Base-by-base conservation (phyloP, 495 filamentous ascomycete species). In the Patellaria atrata region DNA sequence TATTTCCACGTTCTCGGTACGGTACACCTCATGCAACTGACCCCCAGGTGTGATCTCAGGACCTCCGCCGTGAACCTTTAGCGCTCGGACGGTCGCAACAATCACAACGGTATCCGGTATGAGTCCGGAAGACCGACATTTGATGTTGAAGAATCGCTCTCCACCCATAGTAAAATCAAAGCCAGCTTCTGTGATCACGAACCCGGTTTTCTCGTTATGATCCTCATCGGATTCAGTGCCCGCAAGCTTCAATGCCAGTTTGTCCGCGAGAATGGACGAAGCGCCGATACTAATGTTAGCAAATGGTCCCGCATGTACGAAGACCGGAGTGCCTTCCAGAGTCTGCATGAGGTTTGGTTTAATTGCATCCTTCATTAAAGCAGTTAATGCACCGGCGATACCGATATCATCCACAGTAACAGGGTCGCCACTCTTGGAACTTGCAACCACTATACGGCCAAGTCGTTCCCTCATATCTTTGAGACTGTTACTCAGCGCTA, bases 91-190 rank as follows among this genome's bases (percentile, higher is more conserved):
- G 2, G 89, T 97, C 30, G 89, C 86, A 16, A 97, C 89, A 35
- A 97, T 77, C 22, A 97, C 82, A 11, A 94, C 86, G 3, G 81
- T 77, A 51, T 97, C 89, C 5, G 89, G 89, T 1, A 80, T 75
- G 24, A 97, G 69, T 13, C 89, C 89, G 11, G 84, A 93, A 20
- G 83, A 83, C 28, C 89, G 77, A 64, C 89, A 96, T 69, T 97
- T 97, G 63, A 97, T 96, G 62, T 97, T 94, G 75, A 97, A 94
- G 69, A 97, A 97, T 19, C 89, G 79, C 68, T 97, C 89, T 33
- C 89, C 89, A 40, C 89, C 89, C 89, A 97, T 97, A 32, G 89
- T 94, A 61, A 97, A 97, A 57, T 97, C 89, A 57, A 97, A 97
- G 6, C 89, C 89, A 28, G 89, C 87, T 58, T 97, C 89, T 7